Evolutionary conservation across 306 rosid species (phyloP), one percentile per base, ranked within the genome.

Genomic region (Abrus precatorius): DNA sequence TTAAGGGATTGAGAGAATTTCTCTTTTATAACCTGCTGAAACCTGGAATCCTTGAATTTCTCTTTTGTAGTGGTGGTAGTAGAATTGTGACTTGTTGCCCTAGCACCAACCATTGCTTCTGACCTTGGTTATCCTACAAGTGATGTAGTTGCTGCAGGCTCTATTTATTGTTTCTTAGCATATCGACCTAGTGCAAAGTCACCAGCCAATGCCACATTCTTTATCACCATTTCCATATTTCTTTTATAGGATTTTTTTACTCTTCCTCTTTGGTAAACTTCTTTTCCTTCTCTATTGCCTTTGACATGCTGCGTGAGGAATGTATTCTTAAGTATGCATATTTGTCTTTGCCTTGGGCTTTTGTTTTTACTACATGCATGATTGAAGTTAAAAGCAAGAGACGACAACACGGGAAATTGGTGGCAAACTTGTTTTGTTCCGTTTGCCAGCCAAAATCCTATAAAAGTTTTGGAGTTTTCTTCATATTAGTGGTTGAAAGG

Each of bases 1-100:
- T 20, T 20, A 56, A 13, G 69, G 4, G 4, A 36, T 36, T 36
- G 33, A 65, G 3, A 11, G 1, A 40, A 9, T 52, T 43, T 27
- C 2, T 41, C 20, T 81, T 50, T 68, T 48, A 48, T 9, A 7
- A 92, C 94, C 90, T 83, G 87, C 97, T 93, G 55, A 93, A 94
- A 28, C 97, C 0, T 92, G 83, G 61, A 86, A 93, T 70, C 86
- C 88, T 20, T 7, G 97, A 93, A 50, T 93, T 91, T 76, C 97
- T 86, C 80, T 91, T 91, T 91, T 54, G 69, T 87, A 4, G 90
- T 82, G 81, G 78, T 85, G 57, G 86, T 66, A 13, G 78, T 9
- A 6, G 87, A 52, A 85, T 74, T 75, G 73, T 72, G 97, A 76
- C 87, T 28, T 79, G 77, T 36, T 70, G 68, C 66, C 41, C 77